Base-by-base conservation (phyloP, 495 filamentous ascomycete species). In the Neurospora tetrasperma region DNA sequence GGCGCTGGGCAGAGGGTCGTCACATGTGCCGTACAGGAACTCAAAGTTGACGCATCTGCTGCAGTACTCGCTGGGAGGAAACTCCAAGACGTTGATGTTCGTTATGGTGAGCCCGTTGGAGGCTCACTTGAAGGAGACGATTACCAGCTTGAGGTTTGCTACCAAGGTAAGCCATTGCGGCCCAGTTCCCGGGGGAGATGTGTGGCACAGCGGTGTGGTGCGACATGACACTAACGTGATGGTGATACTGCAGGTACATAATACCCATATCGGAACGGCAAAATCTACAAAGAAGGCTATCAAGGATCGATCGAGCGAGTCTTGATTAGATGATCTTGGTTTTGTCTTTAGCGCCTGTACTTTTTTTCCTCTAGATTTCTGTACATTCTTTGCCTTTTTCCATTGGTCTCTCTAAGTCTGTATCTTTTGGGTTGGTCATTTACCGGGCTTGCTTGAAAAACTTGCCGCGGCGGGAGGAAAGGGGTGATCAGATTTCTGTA, bases 21-120 rank as follows among this genome's bases (percentile, higher is more conserved):
- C 88, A 23, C 96, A 98, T 77, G 88, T 99, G 70, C 96, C 96
- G 11, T 99, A 98, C 82, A 84, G 96, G 39, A 98, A 98, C 81
- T 96, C 92, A 78, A 98, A 98, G 89, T 87, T 99, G 71, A 99
- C 96, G 11, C 97, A 98, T 74, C 88, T 99, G 39, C 88, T 99
- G 31, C 93, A 98, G 88, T 97, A 94, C 74, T 97, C 94, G 2
- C 87, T 99, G 0, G 94, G 96, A 18, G 96, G 96, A 42, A 97
- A 97, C 79, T 93, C 91, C 72, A 96, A 97, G 83, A 98, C 96
- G 5, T 91, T 99, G 74, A 99, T 98, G 96, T 97, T 99, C 76
- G 93, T 98, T 81, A 98, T 98, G 93, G 91, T 96, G 74, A 94
- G 91, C 79, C 96, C 96, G 40, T 83, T 98, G 70, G 91, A 96